phyloP scores from a whole-genome alignment of 495 filamentous ascomycete species.

The Penicillium roqueforti region DNA sequence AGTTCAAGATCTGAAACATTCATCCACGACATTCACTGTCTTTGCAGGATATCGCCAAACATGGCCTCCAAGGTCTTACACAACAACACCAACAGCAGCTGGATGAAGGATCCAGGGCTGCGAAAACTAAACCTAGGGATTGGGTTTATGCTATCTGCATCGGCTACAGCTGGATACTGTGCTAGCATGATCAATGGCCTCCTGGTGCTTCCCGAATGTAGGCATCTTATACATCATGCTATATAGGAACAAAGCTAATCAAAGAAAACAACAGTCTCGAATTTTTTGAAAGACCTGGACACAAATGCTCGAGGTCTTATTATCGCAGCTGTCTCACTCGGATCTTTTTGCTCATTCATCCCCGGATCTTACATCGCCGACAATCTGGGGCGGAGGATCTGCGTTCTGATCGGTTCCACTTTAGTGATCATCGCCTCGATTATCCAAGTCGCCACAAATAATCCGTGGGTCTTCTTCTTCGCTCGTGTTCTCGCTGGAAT shows the following conservation, averaged over 20 bases:
- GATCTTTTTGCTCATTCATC: constrained; percentile 24
- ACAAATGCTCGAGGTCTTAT: constrained; percentile 21
- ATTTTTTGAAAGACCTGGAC: constrained; percentile 17
- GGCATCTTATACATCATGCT: background rate
- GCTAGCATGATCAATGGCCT: constrained; percentile 30
- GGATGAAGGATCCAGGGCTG: constrained; percentile 17
- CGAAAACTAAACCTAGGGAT: constrained; percentile 26
- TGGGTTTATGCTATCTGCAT: constrained; percentile 25
- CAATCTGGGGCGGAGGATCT: constrained; percentile 16
- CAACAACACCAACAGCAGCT: constrained; percentile 15
- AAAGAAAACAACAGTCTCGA: constrained; percentile 8
- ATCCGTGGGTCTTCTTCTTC: constrained; percentile 26
- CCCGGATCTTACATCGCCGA: constrained; percentile 28
- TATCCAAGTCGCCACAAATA: constrained; percentile 16
- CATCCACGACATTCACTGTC: background rate
- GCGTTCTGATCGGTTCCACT: constrained; percentile 19
- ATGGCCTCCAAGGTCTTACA: constrained; percentile 7
- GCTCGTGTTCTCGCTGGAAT: constrained; percentile 20
- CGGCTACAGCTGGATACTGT: constrained; percentile 27
- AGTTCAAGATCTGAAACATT: background rate
- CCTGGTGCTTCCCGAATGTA: constrained; percentile 28
- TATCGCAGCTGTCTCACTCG: constrained; percentile 26
- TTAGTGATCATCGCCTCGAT: constrained; percentile 21
- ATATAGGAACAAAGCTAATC: background rate
- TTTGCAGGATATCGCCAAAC: background rate